Evolutionary conservation across 495 filamentous ascomycete species (phyloP), one percentile per base, ranked within the genome.

Genomic region (Aspergillus campestris): DNA sequence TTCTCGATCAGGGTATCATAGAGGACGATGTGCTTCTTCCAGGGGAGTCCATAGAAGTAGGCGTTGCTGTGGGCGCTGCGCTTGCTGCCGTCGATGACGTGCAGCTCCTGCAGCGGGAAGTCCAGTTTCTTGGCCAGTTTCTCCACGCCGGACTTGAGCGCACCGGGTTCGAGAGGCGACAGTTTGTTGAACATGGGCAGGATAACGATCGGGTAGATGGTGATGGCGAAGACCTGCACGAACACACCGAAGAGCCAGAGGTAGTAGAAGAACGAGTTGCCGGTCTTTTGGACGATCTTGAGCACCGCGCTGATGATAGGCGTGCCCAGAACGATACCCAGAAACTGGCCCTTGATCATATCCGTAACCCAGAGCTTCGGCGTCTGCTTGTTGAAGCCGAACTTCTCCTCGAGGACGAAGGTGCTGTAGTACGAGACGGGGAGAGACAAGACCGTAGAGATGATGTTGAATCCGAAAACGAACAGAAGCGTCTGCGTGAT

Each of bases 21-120:
- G 60, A 98, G 94, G 54, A 98, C 92, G 68, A 98, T 98, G 71
- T 95, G 92, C 78, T 98, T 98, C 78, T 95, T 96, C 90, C 92
- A 97, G 6, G 92, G 92, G 44, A 98, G 75, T 42, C 92, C 92
- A 51, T 92, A 95, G 70, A 98, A 98, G 68, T 97, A 98, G 37
- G 92, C 92, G 58, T 98, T 98, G 71, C 86, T 94, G 69, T 98
- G 92, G 28, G 92, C 89, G 56, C 85, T 91, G 50, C 92, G 83
- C 77, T 95, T 96, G 73, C 89, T 95, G 29, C 92, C 94, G 61
- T 98, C 92, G 55, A 98, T 98, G 53, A 96, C 90, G 55, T 92
- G 83, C 14, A 98, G 74, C 66, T 95, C 87, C 41, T 81, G 77
- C 18, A 98, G 75, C 6, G 92, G 92, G 68, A 98, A 98, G 39